Evolutionary conservation across 257 asterid genomes (phyloP).

Genomic region (Solanum medicagineum): DNA sequence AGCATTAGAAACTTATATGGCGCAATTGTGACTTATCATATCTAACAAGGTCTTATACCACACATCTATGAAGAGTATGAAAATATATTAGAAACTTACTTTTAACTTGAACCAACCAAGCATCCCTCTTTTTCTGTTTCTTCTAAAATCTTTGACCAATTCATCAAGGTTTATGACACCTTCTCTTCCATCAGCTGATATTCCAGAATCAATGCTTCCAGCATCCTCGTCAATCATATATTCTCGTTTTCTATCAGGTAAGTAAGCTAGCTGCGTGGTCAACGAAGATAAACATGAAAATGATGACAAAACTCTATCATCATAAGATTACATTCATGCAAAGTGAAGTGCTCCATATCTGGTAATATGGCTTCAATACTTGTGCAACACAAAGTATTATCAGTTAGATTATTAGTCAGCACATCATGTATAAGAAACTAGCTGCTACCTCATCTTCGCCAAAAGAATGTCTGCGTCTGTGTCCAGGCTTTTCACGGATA

Average conservation of each 20-base stretch:
- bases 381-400: background rate
- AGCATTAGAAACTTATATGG: background rate
- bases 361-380: background rate
- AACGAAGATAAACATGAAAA: slow-evolving; percentile 9
- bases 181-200: slow-evolving; percentile 37
- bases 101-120: slow-evolving; percentile 78
- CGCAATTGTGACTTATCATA: background rate
- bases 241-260: slow-evolving; percentile 78
- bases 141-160: slow-evolving; percentile 48
- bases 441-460: slow-evolving; percentile 74
- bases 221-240: slow-evolving; percentile 42
- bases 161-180: slow-evolving; percentile 48
- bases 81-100: slow-evolving; percentile 25
- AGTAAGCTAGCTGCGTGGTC: slow-evolving; percentile 62
- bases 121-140: slow-evolving; percentile 56
- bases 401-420: background rate
- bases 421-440: background rate
- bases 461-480: slow-evolving; percentile 71
- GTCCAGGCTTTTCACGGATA: slow-evolving; percentile 32
- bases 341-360: background rate
- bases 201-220: slow-evolving; percentile 52
- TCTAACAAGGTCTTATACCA: background rate
- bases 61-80: background rate
- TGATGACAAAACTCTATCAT: background rate
- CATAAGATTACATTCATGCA: background rate